Base-by-base conservation (phyloP, 2,329 filamentous ascomycete species). In the Colletotrichum horii region DNA sequence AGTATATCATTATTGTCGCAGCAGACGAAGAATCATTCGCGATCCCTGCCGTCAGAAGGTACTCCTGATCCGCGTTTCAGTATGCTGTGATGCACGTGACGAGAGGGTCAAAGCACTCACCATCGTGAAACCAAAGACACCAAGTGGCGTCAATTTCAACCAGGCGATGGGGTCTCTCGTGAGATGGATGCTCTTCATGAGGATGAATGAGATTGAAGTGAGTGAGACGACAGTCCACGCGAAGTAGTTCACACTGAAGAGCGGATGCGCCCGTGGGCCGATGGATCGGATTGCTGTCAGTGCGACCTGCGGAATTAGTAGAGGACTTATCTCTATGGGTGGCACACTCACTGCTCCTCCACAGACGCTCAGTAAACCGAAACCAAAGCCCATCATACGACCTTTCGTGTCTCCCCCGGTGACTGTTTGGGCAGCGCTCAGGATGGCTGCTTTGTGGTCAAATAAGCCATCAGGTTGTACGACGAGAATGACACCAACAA, bases 51-150 rank as follows among this genome's bases (percentile, higher is more conserved):
- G 71, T 74, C 3, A 74, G 71, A 9, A 74, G 60, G 24, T 34
- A 70, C 30, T 74, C 71, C 71, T 74, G 19, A 8, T 24, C 8
- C 4, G 30, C 22, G 36, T 36, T 68, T 43, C 24, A 56, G 56
- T 55, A n/a, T 11, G n/a, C n/a, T 30, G 28, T 22, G 14, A 14
- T 11, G 15, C 19, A 32, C 22, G 14, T 32, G 24, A 30, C 7
- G 28, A 9, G 9, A n/a, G 6, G 38, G 55, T 38, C 24, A 43
- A 34, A 34, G 28, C 24, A 66, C 72, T 62, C 24, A 66, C 72
- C 72, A 75, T 75, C 8, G 26, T 60, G 38, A 75, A 75, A 16
- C 72, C 72, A 38, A 75, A 71, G 16, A 66, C 26, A 8, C 72
- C 72, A 43, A 75, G 36, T 19, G 72, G 68, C 32, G 56, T 60